phyloP scores from a whole-genome alignment of 2,329 filamentous ascomycete species.

The Aspergillus quadrilineatus region DNA sequence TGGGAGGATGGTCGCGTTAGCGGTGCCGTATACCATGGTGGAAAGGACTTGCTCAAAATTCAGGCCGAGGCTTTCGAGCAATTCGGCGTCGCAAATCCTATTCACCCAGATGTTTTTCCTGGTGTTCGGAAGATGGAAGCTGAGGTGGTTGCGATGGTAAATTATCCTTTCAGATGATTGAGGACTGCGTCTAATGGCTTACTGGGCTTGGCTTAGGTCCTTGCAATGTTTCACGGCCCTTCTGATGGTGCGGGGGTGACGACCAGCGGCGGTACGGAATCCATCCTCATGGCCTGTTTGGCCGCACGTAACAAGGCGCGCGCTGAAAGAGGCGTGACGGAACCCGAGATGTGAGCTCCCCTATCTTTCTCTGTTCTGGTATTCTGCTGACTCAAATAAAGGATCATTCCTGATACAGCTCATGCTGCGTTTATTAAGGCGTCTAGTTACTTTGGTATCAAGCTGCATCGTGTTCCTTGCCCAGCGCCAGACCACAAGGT shows the following conservation, averaged over 20 bases:
- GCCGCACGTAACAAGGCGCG: slow-evolving; percentile 87
- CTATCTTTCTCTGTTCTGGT: not conserved
- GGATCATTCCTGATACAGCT: slow-evolving; percentile 89
- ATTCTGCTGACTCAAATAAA: slow-evolving; percentile 37
- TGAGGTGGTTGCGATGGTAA: slow-evolving; percentile 93
- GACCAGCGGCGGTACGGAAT: slow-evolving; percentile 91
- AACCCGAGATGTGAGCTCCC: slow-evolving; percentile 81
- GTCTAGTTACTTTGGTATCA: slow-evolving; percentile 94
- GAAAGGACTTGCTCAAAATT: slow-evolving; percentile 73
- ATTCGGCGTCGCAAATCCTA: slow-evolving; percentile 93
- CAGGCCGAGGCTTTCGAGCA: slow-evolving; percentile 91
- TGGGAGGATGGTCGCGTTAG: slow-evolving; percentile 97
- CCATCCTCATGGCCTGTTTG: slow-evolving; percentile 92
- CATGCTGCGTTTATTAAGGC: slow-evolving; percentile 98
- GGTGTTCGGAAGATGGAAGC: slow-evolving; percentile 99
- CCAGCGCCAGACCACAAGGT: slow-evolving; percentile 85
- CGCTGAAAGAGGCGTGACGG: slow-evolving; percentile 78
- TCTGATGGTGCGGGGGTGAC: slow-evolving; percentile 81
- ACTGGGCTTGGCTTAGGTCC: slow-evolving; percentile 45
- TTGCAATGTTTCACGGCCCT: slow-evolving; percentile 85
- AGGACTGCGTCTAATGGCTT: not conserved
- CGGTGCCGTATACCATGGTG: slow-evolving; percentile 94
- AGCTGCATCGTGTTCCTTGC: slow-evolving; percentile 82
- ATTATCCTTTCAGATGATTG: not conserved
- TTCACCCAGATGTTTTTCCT: slow-evolving; percentile 97